A percentile compares a stretch with the other conserved stretches of the same genome.
Evolutionary conservation across 1,139 yeast species (phyloP).

Genomic region (Diutina ranongensis): DNA sequence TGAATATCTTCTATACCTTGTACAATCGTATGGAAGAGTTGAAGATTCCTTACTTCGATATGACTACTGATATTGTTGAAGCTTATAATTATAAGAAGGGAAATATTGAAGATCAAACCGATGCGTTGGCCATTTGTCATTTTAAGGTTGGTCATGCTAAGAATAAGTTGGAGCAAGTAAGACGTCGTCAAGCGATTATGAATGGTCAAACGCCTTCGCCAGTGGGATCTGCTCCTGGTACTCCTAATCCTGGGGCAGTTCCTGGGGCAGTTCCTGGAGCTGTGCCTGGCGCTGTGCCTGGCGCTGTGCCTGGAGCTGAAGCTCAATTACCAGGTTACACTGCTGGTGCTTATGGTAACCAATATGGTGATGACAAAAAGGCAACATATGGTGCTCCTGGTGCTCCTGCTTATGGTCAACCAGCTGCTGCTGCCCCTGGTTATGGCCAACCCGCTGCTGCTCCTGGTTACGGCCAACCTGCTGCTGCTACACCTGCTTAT

Average conservation of each 20-base stretch:
- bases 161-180: conserved; percentile 51
- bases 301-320: neutral
- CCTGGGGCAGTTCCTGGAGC: neutral
- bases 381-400: neutral
- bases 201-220: neutral
- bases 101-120: conserved; percentile 79
- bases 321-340: neutral
- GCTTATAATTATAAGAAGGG: conserved; percentile 78
- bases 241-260: neutral
- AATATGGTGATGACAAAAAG: conserved; percentile 5
- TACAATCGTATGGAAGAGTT: conserved; percentile 88
- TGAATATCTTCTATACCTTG: conserved; percentile 87
- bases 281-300: neutral
- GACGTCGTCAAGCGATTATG: neutral
- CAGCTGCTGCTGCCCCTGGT: conserved; percentile 9
- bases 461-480: conserved; percentile 7
- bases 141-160: conserved; percentile 86
- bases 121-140: conserved; percentile 76
- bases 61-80: conserved; percentile 70
- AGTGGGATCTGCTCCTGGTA: neutral
- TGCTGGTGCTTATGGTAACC: neutral
- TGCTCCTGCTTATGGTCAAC: conserved; percentile 10
- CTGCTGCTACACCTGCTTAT: too few relatives aligned
- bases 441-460: conserved; percentile 10
- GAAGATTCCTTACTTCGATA: conserved; percentile 92